Evolutionary conservation across 148 eudicot species (phyloP).

Genomic region (Cornus kousa): DNA sequence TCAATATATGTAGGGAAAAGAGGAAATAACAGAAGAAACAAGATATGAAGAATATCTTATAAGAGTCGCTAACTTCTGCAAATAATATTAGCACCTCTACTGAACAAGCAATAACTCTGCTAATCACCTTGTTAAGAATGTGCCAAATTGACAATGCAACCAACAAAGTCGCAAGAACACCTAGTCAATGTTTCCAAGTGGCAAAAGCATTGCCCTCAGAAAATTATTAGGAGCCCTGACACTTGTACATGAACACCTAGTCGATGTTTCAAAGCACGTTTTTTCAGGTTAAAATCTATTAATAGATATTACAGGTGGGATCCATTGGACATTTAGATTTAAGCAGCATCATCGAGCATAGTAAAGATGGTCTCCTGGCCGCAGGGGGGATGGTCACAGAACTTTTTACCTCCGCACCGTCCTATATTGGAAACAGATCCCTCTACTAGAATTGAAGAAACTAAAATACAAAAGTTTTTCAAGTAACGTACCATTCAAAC

Average conservation of each 20-base stretch:
- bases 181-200: not conserved
- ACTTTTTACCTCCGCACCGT: not conserved
- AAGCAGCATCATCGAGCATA: not conserved
- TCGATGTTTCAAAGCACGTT: not conserved
- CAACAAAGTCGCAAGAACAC: not conserved
- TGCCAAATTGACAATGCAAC: not conserved
- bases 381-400: no score
- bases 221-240: not conserved
- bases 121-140: not conserved
- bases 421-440: not conserved
- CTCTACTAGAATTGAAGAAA: not conserved
- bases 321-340: not conserved
- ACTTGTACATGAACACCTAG: not conserved
- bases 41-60: not conserved
- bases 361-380: no score
- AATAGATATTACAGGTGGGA: not conserved
- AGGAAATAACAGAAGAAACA: not conserved
- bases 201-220: not conserved
- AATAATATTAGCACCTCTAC: not conserved
- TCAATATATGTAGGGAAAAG: no score
- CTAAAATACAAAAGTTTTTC: not conserved
- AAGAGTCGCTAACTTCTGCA: not conserved
- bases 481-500: constrained; percentile 67
- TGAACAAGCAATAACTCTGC: not conserved
- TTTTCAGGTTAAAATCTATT: not conserved